These are phyloP conservation scores for Dioszegia aurantiaca DNA, from an alignment of 768 basidiomycete species.

Conservation along the genomic window DNA sequence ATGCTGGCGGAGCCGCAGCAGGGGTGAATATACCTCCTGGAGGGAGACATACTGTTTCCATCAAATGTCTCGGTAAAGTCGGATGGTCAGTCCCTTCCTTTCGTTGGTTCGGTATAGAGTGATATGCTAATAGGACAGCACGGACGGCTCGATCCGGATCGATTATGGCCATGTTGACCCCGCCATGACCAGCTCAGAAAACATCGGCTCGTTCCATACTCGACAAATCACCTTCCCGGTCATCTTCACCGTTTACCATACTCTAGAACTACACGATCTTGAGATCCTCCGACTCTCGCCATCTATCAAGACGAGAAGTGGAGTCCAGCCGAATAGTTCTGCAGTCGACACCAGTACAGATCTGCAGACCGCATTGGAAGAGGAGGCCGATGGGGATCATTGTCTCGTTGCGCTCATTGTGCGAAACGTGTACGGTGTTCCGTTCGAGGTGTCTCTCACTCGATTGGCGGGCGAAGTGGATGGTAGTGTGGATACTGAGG, in stretches of 20 bases:
- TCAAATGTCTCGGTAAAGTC: conserved; percentile 82
- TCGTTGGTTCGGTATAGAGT: neutral
- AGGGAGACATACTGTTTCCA: conserved; percentile 64
- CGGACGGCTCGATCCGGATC: conserved; percentile 72
- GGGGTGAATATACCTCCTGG: conserved; percentile 66
- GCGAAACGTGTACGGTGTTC: conserved; percentile 83
- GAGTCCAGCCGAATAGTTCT: conserved; percentile 1
- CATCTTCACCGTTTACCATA: conserved; percentile 90
- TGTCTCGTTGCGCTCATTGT: conserved; percentile 87
- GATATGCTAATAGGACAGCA: conserved; percentile 56
- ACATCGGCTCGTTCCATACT: conserved; percentile 64
- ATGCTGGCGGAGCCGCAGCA: conserved; percentile 54
- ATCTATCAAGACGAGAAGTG: neutral
- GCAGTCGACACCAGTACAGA: conserved; percentile 10
- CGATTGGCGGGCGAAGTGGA: conserved; percentile 58
- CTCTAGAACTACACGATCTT: conserved; percentile 82
- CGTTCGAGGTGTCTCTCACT: conserved; percentile 82
- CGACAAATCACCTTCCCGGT: conserved; percentile 85
- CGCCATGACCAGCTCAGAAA: neutral
- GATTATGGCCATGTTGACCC: conserved; percentile 71
- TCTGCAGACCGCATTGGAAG: conserved; percentile 39
- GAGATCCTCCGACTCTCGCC: conserved; percentile 62
- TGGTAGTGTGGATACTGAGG: neutral
- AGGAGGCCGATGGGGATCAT: conserved; percentile 61
- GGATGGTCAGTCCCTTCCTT: conserved; percentile 74